Evolutionary conservation across 2,329 filamentous ascomycete species (phyloP).

Genomic region (Aspergillus ochraceus): DNA sequence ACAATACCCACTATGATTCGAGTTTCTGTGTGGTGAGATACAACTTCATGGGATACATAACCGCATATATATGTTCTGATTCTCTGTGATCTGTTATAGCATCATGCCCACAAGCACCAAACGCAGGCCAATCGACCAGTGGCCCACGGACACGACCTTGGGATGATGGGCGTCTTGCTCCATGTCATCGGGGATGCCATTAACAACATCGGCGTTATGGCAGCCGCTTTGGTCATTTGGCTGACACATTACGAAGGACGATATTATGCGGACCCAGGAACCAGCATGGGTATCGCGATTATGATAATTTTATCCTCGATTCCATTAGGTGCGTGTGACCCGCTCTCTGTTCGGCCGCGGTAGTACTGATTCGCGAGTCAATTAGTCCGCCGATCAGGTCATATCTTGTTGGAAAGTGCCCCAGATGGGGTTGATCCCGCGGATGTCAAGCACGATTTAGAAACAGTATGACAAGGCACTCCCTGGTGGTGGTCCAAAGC

Average conservation of each 20-base stretch:
- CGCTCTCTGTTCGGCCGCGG: background rate
- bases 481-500: no score
- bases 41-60: no score
- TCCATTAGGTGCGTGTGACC: slow-evolving; percentile 49
- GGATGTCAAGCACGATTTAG: slow-evolving; percentile 68
- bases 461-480: slow-evolving; percentile 51
- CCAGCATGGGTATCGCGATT: slow-evolving; percentile 64
- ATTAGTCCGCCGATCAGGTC: slow-evolving; percentile 45
- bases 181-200: slow-evolving; percentile 70
- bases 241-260: slow-evolving; percentile 54
- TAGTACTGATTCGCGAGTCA: background rate
- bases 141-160: slow-evolving; percentile 54
- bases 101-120: slow-evolving; percentile 22
- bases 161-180: slow-evolving; percentile 68
- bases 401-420: slow-evolving; percentile 67
- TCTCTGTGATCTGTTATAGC: background rate
- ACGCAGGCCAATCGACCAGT: background rate
- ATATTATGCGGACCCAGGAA: slow-evolving; percentile 69
- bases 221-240: slow-evolving; percentile 68
- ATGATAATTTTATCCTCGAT: slow-evolving; percentile 65
- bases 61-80: background rate
- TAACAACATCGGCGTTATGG: slow-evolving; percentile 73
- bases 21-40: background rate
- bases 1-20: background rate
- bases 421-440: slow-evolving; percentile 60